Evolutionary conservation across 768 basidiomycete genomes (phyloP).

Genomic region (Coprinellus aureogranulatus): DNA sequence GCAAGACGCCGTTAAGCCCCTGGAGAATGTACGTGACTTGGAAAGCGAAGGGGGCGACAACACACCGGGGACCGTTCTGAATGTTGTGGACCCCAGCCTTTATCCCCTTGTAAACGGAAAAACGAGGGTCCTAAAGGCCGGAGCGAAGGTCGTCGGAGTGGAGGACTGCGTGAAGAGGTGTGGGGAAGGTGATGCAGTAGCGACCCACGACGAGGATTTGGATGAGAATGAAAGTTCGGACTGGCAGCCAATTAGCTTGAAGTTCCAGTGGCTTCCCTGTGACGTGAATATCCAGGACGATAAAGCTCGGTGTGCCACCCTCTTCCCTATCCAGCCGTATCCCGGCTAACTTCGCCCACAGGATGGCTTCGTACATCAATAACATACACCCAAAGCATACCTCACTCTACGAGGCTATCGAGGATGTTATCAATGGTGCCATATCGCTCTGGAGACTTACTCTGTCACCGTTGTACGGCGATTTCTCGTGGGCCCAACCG

Average conservation of each 20-base stretch:
- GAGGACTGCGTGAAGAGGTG: slow-evolving; percentile 14
- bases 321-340: background rate
- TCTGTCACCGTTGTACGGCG: slow-evolving; percentile 16
- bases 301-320: slow-evolving; percentile 9
- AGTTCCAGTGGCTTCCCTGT: slow-evolving; percentile 15
- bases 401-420: slow-evolving; percentile 24
- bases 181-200: slow-evolving; percentile 13
- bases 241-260: slow-evolving; percentile 3
- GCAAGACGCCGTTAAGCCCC: slow-evolving; percentile 18
- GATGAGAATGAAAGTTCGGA: background rate
- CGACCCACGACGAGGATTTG: background rate
- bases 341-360: background rate
- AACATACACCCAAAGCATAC: slow-evolving; percentile 31
- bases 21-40: slow-evolving; percentile 33
- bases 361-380: slow-evolving; percentile 39
- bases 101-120: slow-evolving; percentile 34
- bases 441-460: slow-evolving; percentile 30
- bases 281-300: slow-evolving; percentile 12
- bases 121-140: slow-evolving; percentile 16
- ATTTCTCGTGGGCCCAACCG: background rate
- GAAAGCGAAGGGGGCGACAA: slow-evolving; percentile 45
- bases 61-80: slow-evolving; percentile 38
- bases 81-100: slow-evolving; percentile 44
- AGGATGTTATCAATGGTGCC: slow-evolving; percentile 21
- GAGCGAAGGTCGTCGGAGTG: slow-evolving; percentile 4